Evolutionary conservation across 2,329 filamentous ascomycete genomes (phyloP), one percentile per base, ranked within the genome.

Genomic region (Sphaerostilbella broomeana): DNA sequence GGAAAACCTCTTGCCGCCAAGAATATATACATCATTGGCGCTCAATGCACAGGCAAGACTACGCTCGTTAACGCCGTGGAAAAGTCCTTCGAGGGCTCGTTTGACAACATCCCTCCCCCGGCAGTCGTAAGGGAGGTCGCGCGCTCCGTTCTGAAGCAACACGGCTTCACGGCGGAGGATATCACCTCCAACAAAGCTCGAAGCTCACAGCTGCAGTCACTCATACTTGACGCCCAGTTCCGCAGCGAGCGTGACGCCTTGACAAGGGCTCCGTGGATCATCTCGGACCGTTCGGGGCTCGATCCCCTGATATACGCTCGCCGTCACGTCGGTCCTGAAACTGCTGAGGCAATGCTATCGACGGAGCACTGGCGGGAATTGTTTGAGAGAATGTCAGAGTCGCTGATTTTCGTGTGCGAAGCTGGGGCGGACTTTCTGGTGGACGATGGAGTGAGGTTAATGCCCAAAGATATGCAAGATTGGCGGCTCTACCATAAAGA

Each of bases 31-130:
- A 60, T 70, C 25, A 54, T 68, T 20, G 66, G 67, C 3, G 59
- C 67, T 3, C 66, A 68, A 31, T 67, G 58, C 30, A 69, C 64
- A 1, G 67, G 67, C 25, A 70, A 69, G 45, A 68, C 63, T 2
- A 69, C 67, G 0, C 53, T 70, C 2, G 55, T 63, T 39, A 53
- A 58, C 25, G 55, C 55, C 1, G 51, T 69, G 2, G 48, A 51
- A 17, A 37, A 19, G 0, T 43, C 50, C 7, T 51, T 62, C 37
- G 32, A 42, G 7, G 25, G 40, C 21, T 40, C 22, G 15, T 45
- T 46, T 12, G 13, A 32, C 4, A 38, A 27, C 12, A 38, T 44
- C 6, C 20, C 44, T 6, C 42, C 25, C 3, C 54, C 53, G 6
- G 18, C 25, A 10, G 40, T 65, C 18, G 53, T 68, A 40, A 54